Percentiles rank a stretch among this genome's conserved stretches.
These are phyloP conservation scores for Wickerhamiella siamensis DNA, from an alignment of 805 yeast species.

Conservation along the genomic window DNA sequence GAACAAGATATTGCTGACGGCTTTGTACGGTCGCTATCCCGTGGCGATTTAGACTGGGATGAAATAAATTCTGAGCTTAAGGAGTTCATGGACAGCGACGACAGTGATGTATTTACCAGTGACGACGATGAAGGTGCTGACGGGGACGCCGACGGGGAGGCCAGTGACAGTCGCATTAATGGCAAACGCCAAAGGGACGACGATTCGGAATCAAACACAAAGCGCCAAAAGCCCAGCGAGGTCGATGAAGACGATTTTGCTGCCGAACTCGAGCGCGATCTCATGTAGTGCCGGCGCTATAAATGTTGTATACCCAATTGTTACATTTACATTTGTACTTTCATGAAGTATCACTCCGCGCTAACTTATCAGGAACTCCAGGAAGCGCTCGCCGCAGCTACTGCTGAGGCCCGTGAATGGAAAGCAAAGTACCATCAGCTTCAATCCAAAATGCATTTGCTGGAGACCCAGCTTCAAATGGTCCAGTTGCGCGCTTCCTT, in stretches of 20 bases:
- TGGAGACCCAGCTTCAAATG: neutral
- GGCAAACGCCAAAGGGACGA: neutral
- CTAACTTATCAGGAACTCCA: neutral
- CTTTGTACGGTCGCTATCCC: conserved; percentile 19
- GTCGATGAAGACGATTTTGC: conserved; percentile 19
- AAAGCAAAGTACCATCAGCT: neutral
- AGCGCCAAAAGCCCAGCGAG: conserved; percentile 3
- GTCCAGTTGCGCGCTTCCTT: neutral
- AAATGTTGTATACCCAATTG: neutral
- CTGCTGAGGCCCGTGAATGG: neutral
- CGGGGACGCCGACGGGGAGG: conserved; percentile 2
- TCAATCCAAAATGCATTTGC: neutral
- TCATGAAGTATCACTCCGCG: neutral
- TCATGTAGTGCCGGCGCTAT: conserved; percentile 3
- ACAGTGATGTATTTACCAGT: conserved; percentile 18
- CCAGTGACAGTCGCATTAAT: conserved; percentile 1
- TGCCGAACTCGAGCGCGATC: conserved; percentile 19
- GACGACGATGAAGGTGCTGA: conserved; percentile 9
- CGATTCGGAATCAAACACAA: neutral
- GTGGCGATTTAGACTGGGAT: conserved; percentile 31
- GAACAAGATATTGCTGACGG: conserved; percentile 32
- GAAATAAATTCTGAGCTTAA: conserved; percentile 43
- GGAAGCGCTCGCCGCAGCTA: neutral
- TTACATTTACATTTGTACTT: too few relatives aligned
- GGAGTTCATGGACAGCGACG: conserved; percentile 31